These are phyloP conservation scores for Xerocomellus dryophilus DNA, from an alignment of 768 basidiomycete species.

Conservation along the genomic window DNA sequence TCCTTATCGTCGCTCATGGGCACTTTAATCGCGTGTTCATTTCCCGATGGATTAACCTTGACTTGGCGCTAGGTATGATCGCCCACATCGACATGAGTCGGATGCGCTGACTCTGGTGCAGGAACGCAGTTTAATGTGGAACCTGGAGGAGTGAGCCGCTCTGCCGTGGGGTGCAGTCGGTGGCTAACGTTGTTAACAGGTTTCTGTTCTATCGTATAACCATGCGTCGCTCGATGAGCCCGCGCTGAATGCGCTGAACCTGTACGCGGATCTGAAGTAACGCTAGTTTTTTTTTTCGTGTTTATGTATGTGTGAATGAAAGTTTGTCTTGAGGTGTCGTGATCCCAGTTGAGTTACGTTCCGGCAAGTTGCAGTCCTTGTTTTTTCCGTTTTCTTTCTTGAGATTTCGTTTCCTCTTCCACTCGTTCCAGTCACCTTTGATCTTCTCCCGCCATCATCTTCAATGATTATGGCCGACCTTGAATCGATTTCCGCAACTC, in stretches of 20 bases:
- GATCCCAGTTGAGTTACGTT: conserved; percentile 14
- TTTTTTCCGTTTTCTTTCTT: conserved; percentile 10
- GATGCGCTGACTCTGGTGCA: conserved; percentile 25
- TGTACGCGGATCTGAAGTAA: conserved; percentile 48
- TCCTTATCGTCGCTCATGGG: conserved; percentile 88
- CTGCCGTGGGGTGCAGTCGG: neutral
- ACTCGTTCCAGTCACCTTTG: conserved; percentile 4
- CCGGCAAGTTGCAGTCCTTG: conserved; percentile 2
- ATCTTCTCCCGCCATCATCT: conserved; percentile 14
- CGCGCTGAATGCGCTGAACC: conserved; percentile 68
- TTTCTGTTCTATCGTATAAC: conserved; percentile 81
- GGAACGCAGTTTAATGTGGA: conserved; percentile 83
- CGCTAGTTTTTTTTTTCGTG: conserved; percentile 11
- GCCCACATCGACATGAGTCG: neutral
- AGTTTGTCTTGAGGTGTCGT: conserved; percentile 7
- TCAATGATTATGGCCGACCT: conserved; percentile 38
- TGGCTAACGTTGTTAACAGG: conserved; percentile 38
- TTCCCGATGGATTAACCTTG: conserved; percentile 77
- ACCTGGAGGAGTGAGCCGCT: conserved; percentile 64
- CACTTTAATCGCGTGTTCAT: conserved; percentile 76
- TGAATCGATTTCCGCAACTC: conserved; percentile 24
- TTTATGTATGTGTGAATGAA: conserved; percentile 22
- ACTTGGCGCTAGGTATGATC: conserved; percentile 51
- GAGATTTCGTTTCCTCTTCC: conserved; percentile 10
- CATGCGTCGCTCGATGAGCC: conserved; percentile 79